Percentiles rank a stretch among this genome's conserved stretches.
Conservation (phyloP, 1,284 basidiomycete species). For the Peniophora sp. region DNA sequence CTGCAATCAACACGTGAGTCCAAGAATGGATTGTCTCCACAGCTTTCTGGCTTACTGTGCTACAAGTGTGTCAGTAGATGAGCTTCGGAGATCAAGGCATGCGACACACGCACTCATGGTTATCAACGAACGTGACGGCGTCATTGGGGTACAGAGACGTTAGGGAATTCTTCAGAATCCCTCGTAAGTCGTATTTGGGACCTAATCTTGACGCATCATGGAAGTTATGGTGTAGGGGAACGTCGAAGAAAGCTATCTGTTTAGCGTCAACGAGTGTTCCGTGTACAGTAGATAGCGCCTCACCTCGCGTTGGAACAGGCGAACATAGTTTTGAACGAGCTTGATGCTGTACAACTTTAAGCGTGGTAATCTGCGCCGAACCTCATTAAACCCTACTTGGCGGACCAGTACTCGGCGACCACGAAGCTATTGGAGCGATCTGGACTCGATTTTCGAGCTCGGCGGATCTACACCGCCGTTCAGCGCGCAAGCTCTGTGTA, state of each 20-base stretch:
- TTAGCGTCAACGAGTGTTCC: background rate
- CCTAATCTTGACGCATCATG: slow-evolving; percentile 53
- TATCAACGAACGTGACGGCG: slow-evolving; percentile 78
- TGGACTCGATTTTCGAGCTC: slow-evolving; percentile 31
- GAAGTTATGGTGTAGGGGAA: slow-evolving; percentile 70
- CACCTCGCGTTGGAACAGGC: slow-evolving; percentile 56
- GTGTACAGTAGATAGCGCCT: slow-evolving; percentile 3
- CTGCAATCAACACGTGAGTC: slow-evolving; percentile 25
- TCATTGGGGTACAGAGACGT: slow-evolving; percentile 53
- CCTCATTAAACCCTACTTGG: slow-evolving; percentile 36
- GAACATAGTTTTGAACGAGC: slow-evolving; percentile 47
- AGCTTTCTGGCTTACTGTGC: slow-evolving; percentile 38
- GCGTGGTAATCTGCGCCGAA: background rate
- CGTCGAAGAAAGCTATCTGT: slow-evolving; percentile 76
- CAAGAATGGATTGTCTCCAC: slow-evolving; percentile 6
- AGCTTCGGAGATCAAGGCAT: background rate
- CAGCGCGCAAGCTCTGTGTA: too few species aligned
- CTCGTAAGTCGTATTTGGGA: slow-evolving; percentile 57
- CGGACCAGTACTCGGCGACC: slow-evolving; percentile 72
- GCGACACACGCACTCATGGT: slow-evolving; percentile 58
- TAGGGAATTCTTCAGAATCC: slow-evolving; percentile 51
- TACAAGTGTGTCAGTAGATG: slow-evolving; percentile 13
- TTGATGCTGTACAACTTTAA: slow-evolving; percentile 31
- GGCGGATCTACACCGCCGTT: slow-evolving; percentile 38
- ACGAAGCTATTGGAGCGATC: slow-evolving; percentile 49